Percentiles rank a stretch among this genome's conserved stretches.
Conservation (phyloP, 2,329 filamentous ascomycete genomes). For the Drechslerella coelobrocha region DNA sequence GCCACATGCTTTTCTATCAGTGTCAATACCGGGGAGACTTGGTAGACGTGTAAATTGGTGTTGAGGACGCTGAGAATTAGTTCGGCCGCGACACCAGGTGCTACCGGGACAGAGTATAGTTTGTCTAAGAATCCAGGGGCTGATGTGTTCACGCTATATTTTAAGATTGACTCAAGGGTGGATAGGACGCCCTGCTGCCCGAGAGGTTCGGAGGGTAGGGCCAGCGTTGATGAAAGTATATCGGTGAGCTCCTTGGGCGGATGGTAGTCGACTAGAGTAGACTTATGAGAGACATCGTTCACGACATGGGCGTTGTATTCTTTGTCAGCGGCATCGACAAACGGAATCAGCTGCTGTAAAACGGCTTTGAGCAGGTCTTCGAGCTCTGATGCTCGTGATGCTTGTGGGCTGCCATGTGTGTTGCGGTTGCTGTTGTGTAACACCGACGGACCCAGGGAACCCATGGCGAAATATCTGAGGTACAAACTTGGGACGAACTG, state of each 20-base stretch:
- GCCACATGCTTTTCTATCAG: slow-evolving; percentile 86
- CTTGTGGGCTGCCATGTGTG: slow-evolving; percentile 28
- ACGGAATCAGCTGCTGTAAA: slow-evolving; percentile 31
- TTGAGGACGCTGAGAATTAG: slow-evolving; percentile 84
- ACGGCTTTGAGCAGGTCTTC: slow-evolving; percentile 31
- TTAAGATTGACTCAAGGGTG: slow-evolving; percentile 73
- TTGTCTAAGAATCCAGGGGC: slow-evolving; percentile 97
- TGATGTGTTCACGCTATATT: slow-evolving; percentile 97
- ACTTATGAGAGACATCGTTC: slow-evolving; percentile 17
- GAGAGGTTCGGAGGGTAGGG: slow-evolving; percentile 27
- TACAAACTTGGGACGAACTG: neutral
- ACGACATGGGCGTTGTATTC: slow-evolving; percentile 28
- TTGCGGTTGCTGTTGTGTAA: slow-evolving; percentile 38
- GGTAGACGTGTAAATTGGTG: slow-evolving; percentile 93
- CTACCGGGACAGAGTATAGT: slow-evolving; percentile 87
- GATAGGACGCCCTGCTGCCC: slow-evolving; percentile 77
- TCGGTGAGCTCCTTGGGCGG: slow-evolving; percentile 30
- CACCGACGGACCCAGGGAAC: slow-evolving; percentile 28
- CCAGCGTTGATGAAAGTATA: slow-evolving; percentile 35
- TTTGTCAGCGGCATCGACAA: slow-evolving; percentile 30
- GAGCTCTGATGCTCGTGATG: slow-evolving; percentile 31
- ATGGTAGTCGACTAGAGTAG: slow-evolving; percentile 41
- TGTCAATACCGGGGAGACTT: slow-evolving; percentile 87
- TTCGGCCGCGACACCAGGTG: slow-evolving; percentile 84
- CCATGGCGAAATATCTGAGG: slow-evolving; percentile 18